Conservation (phyloP, 148 eudicot genomes). For the Amaranthus cruentus region DNA sequence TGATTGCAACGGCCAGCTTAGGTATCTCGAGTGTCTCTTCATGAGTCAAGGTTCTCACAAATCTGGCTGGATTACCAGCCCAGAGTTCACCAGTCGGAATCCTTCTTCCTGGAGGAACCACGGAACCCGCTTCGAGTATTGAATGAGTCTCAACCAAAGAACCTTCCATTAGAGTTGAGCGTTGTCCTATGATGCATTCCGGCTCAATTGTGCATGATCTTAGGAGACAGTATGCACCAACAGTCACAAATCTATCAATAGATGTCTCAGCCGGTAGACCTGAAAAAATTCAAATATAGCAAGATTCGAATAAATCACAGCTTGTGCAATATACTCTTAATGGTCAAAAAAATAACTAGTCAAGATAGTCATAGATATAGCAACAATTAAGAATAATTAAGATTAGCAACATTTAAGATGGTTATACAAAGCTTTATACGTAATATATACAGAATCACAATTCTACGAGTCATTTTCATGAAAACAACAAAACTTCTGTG, state of each 20-base stretch:
- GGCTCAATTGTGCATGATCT: slow-evolving; percentile 98
- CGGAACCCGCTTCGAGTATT: slow-evolving; percentile 96
- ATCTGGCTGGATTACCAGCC: slow-evolving; percentile 99
- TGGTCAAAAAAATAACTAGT: not conserved
- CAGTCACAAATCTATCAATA: slow-evolving; percentile 78
- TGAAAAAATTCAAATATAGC: slow-evolving; percentile 24
- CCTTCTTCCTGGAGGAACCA: slow-evolving; percentile 93
- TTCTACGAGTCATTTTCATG: not conserved
- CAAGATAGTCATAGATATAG: not conserved
- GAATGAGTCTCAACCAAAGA: slow-evolving; percentile 92
- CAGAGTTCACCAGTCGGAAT: slow-evolving; percentile 96
- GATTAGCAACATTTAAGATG: not conserved
- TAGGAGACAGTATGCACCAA: slow-evolving; percentile 84
- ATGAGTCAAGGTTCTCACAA: slow-evolving; percentile 81
- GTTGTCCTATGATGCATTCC: slow-evolving; percentile 95
- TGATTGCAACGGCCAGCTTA: slow-evolving; percentile 89
- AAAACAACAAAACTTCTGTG: not conserved
- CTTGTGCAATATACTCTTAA: not conserved
- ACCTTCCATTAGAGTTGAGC: slow-evolving; percentile 96
- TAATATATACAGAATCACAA: not conserved
- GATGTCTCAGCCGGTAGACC: slow-evolving; percentile 94
- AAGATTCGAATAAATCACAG: not conserved
- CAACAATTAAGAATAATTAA: not conserved
- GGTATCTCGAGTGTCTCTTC: slow-evolving; percentile 95
- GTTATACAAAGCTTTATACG: not conserved